These are phyloP conservation scores for Bisporella sp. DNA, from an alignment of 2,329 filamentous ascomycete genomes.

Conservation along the genomic window DNA sequence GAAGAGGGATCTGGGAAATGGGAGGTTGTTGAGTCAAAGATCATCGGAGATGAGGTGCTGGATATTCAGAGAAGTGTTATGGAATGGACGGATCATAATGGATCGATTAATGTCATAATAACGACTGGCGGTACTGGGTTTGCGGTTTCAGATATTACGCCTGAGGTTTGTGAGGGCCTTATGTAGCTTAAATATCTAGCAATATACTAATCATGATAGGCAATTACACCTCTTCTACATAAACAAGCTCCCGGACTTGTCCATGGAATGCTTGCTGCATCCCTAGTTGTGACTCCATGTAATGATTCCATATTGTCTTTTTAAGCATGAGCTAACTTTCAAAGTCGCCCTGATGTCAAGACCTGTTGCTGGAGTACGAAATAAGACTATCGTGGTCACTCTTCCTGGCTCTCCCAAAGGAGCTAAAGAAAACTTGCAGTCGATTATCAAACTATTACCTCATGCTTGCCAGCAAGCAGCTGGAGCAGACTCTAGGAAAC, in stretches of 20 bases:
- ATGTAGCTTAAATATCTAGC: neutral
- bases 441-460: constrained; percentile 81
- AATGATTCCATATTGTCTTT: constrained; percentile 29
- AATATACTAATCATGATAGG: constrained; percentile 40
- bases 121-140: constrained; percentile 95
- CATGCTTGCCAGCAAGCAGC: constrained; percentile 91
- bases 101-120: constrained; percentile 66
- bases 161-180: constrained; percentile 55
- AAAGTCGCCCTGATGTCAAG: constrained; percentile 94
- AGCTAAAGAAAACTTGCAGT: constrained; percentile 85
- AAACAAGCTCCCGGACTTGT: constrained; percentile 84
- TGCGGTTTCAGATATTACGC: constrained; percentile 75
- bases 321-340: constrained; percentile 15
- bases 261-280: constrained; percentile 89
- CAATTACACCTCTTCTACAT: constrained; percentile 71
- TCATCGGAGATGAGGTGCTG: constrained; percentile 70
- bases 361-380: constrained; percentile 81
- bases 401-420: constrained; percentile 93
- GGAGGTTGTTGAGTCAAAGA: constrained; percentile 60
- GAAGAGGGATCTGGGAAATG: constrained; percentile 63
- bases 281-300: constrained; percentile 85
- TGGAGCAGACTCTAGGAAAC: constrained; percentile 69
- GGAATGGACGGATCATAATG: constrained; percentile 63
- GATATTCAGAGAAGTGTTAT: constrained; percentile 70
- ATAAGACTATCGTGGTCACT: constrained; percentile 77